phyloP scores from a whole-genome alignment of 2,329 filamentous ascomycete species.

The Exophiala bonariae region DNA sequence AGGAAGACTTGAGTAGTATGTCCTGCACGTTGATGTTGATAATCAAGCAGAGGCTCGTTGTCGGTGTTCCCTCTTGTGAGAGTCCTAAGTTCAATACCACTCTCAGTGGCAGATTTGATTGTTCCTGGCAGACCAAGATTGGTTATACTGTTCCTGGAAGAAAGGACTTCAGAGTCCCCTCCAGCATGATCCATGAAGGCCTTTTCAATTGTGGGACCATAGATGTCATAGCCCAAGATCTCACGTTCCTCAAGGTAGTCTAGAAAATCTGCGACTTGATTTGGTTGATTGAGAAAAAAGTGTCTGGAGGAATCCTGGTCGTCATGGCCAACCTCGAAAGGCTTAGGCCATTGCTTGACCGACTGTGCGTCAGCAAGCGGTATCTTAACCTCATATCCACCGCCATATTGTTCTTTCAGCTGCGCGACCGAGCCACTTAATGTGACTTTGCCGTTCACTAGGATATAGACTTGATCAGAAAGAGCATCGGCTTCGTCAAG shows the following conservation, averaged over 20 bases:
- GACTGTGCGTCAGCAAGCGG: conserved; percentile 64
- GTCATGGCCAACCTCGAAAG: too few species aligned
- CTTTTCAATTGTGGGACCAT: conserved; percentile 85
- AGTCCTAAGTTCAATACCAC: too few species aligned
- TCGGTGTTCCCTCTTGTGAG: too few species aligned
- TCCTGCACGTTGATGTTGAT: too few species aligned
- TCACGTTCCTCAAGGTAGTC: conserved; percentile 63
- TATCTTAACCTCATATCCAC: conserved; percentile 81
- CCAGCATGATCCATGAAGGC: conserved; percentile 84
- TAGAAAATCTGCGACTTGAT: conserved; percentile 69
- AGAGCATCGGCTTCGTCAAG: conserved; percentile 88
- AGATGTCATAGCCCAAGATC: conserved; percentile 76
- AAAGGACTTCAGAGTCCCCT: conserved; percentile 46
- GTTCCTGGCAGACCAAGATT: too few species aligned
- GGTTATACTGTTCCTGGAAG: too few species aligned
- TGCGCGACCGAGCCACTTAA: conserved; percentile 81
- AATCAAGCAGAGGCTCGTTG: too few species aligned
- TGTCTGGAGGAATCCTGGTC: too few species aligned
- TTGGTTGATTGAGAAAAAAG: conserved; percentile 70
- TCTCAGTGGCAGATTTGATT: too few species aligned
- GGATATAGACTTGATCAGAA: conserved; percentile 80
- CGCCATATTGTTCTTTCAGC: conserved; percentile 76
- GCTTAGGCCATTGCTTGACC: conserved; percentile 37
- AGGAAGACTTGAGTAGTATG: conserved; percentile 76
- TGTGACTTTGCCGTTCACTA: conserved; percentile 81